Evolutionary conservation across 2,329 filamentous ascomycete species (phyloP).

Genomic region (Ascochyta rabiei): DNA sequence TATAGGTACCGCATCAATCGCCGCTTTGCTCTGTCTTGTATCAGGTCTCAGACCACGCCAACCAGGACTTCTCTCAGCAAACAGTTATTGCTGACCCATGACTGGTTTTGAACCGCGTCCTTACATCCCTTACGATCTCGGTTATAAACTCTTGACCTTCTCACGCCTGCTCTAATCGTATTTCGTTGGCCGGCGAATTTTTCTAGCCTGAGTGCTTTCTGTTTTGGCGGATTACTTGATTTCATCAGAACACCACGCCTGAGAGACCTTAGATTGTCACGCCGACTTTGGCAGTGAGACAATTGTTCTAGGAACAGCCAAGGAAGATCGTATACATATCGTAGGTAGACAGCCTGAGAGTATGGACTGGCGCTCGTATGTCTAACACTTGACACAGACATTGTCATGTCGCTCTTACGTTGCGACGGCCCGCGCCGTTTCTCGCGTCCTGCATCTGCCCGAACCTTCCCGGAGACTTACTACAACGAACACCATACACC

Average conservation of each 20-base stretch:
- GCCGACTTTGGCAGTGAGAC: neutral
- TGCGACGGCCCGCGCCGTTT: conserved; percentile 25
- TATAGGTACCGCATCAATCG: neutral
- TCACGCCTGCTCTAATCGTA: neutral
- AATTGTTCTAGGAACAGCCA: neutral
- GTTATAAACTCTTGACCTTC: neutral
- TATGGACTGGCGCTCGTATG: neutral
- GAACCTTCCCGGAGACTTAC: conserved; percentile 18
- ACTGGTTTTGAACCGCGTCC: neutral
- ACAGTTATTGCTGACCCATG: neutral
- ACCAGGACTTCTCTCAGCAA: neutral
- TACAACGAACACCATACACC: conserved; percentile 33
- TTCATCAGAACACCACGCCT: too few relatives aligned
- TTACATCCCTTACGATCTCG: neutral
- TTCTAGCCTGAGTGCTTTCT: neutral
- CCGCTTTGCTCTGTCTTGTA: neutral
- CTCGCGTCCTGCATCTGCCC: conserved; percentile 20
- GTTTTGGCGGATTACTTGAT: neutral
- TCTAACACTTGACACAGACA: conserved; percentile 1
- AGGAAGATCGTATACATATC: neutral
- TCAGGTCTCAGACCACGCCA: neutral
- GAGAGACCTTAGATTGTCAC: neutral
- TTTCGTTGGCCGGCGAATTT: neutral
- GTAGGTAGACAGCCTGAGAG: neutral
- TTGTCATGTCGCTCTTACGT: conserved; percentile 20